Evolutionary conservation across 257 asterid genomes (phyloP), one percentile per base, ranked within the genome.

Genomic region (Solanum chilense): DNA sequence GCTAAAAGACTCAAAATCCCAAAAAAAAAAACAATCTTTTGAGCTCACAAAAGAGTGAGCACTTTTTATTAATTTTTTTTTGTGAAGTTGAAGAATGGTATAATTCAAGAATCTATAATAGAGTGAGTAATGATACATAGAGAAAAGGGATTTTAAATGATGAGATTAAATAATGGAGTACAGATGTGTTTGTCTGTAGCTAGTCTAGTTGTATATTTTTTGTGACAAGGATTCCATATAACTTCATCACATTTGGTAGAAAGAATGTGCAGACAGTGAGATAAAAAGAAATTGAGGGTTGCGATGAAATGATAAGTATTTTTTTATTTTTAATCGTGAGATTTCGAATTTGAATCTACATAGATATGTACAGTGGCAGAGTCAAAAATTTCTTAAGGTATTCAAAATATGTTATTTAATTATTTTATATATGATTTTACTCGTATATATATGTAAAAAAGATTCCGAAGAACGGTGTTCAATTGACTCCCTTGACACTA

Each of bases 161-260:
- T 80, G 37, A 80, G 18, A 47, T 80, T 80, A 47, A 45, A 27
- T 75, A 77, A 76, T 86, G 85, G 85, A 62, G 78, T 77, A 60
- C 86, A 76, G 78, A 76, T 56, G 80, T 45, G 78, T 35, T 73
- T 47, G 68, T 80, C 85, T 47, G 42, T 45, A 27, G n/a, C 37
- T 37, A 56, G 86, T 20, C n/a, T 77, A 62, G 88, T 64, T 47
- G 76, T 76, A 62, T 47, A 69, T 60, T 64, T 49, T 45, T 80
- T 47, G 85, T 80, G 85, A 80, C 68, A 80, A 80, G 85, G 29
- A 47, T 80, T 80, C 68, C 68, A 16, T 47, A 29, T 9, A 13
- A 49, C 29, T 31, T 27, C 64, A 78, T 9, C 18, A 49, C 31
- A 27, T 27, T 41, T 75, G 82, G 82, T 69, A 41, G 12, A 71